phyloP scores from a whole-genome alignment of 78 protist genomes.

The Dictyostelium intermedium region DNA sequence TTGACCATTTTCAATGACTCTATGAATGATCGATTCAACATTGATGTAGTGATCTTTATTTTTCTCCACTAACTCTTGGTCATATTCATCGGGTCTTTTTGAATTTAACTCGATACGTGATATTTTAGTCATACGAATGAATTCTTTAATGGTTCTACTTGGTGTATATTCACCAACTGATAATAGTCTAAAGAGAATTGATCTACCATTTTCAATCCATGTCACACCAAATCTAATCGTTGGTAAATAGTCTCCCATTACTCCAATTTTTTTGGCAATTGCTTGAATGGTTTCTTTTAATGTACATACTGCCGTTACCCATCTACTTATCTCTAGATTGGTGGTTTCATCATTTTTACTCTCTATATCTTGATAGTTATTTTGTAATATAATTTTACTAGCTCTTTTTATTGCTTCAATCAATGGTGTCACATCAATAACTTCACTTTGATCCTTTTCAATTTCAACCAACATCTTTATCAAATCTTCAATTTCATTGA shows the following conservation, averaged over 20 bases:
- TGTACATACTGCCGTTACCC: not conserved
- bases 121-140: not conserved
- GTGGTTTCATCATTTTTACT: not conserved
- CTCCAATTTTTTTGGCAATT: not conserved
- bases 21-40: not conserved
- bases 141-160: not conserved
- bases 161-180: not conserved
- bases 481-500: not conserved
- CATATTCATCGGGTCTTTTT: not conserved
- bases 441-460: not conserved
- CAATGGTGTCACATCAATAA: not conserved
- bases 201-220: not conserved
- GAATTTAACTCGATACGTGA: not conserved
- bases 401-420: not conserved
- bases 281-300: not conserved
- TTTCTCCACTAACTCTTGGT: not conserved
- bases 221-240: not conserved
- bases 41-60: not conserved
- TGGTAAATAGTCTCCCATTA: not conserved
- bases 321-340: not conserved
- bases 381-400: not conserved
- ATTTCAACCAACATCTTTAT: not conserved
- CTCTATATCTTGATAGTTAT: not conserved
- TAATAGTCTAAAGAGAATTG: not conserved
- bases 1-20: not conserved